phyloP scores from a whole-genome alignment of 169 alveolate genomes.

The Cryptosporidium sp. region DNA sequence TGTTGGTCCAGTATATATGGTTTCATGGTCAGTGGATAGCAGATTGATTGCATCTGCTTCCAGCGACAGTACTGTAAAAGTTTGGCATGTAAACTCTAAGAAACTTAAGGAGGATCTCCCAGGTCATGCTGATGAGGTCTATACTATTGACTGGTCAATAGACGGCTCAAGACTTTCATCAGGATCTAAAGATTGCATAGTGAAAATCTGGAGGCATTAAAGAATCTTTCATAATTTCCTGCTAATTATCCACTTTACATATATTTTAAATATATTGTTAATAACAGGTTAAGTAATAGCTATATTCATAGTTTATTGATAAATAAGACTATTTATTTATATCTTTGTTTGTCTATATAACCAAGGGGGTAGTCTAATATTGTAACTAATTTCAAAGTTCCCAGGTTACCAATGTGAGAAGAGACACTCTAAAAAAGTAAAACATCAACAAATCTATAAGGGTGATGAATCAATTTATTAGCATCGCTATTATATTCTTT shows the following conservation, averaged over 20 bases:
- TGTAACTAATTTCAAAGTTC: not conserved
- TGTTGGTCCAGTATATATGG: constrained; percentile 96
- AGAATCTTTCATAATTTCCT: not conserved
- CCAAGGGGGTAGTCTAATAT: not conserved
- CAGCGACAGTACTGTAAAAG: constrained; percentile 83
- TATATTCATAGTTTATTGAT: not conserved
- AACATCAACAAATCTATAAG: not conserved
- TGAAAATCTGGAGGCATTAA: constrained; percentile 93
- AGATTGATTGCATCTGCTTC: constrained; percentile 92
- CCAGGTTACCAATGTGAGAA: not conserved
- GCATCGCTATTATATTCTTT: too few species aligned
- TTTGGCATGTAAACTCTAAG: constrained; percentile 93
- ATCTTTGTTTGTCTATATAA: not conserved
- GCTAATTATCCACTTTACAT: not conserved
- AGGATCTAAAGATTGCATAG: constrained; percentile 92
- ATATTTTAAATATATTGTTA: not conserved
- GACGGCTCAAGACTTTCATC: constrained; percentile 96
- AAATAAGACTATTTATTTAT: too few species aligned
- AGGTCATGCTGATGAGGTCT: constrained; percentile 99
- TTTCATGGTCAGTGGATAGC: constrained; percentile 97
- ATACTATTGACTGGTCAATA: constrained; percentile 97
- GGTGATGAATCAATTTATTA: too few species aligned
- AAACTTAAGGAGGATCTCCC: constrained; percentile 95
- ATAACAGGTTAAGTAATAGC: not conserved
- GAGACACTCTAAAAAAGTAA: too few species aligned